Conservation (phyloP, 2,329 filamentous ascomycete genomes). For the Talaromyces sp. region DNA sequence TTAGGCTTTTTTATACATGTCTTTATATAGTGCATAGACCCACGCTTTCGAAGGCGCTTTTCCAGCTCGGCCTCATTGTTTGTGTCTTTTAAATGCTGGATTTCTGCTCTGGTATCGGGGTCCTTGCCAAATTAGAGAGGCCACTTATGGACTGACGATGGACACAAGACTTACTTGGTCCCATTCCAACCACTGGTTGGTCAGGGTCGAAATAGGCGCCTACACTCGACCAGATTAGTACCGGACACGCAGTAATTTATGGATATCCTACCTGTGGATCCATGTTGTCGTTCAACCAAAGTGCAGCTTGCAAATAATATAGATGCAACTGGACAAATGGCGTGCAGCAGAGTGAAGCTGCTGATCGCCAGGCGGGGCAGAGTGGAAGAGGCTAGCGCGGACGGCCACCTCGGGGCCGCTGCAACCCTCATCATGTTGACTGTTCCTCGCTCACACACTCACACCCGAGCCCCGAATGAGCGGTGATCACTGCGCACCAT, state of each 20-base stretch:
- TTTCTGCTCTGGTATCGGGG: conserved; percentile 50
- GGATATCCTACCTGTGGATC: background rate
- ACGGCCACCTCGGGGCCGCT: background rate
- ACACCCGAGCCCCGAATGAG: background rate
- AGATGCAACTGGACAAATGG: background rate
- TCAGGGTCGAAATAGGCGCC: conserved; percentile 37
- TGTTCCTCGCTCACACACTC: background rate
- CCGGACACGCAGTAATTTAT: background rate
- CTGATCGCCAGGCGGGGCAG: background rate
- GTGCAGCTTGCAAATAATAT: background rate
- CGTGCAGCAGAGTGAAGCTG: background rate
- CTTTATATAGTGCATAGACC: conserved; percentile 12
- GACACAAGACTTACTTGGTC: conserved; percentile 39
- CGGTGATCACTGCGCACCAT: background rate
- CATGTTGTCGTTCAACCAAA: background rate
- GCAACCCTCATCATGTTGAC: background rate
- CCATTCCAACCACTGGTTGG: conserved; percentile 55
- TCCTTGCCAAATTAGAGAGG: conserved; percentile 31
- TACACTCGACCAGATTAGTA: conserved; percentile 13
- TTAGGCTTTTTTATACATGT: background rate
- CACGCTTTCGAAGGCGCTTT: conserved; percentile 48
- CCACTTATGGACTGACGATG: background rate
- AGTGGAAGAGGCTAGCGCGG: background rate
- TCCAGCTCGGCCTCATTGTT: conserved; percentile 48
- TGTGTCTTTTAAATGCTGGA: conserved; percentile 46